Evolutionary conservation across 2,329 filamentous ascomycete species (phyloP), one percentile per base, ranked within the genome.

Genomic region (Botrytis deweyae): DNA sequence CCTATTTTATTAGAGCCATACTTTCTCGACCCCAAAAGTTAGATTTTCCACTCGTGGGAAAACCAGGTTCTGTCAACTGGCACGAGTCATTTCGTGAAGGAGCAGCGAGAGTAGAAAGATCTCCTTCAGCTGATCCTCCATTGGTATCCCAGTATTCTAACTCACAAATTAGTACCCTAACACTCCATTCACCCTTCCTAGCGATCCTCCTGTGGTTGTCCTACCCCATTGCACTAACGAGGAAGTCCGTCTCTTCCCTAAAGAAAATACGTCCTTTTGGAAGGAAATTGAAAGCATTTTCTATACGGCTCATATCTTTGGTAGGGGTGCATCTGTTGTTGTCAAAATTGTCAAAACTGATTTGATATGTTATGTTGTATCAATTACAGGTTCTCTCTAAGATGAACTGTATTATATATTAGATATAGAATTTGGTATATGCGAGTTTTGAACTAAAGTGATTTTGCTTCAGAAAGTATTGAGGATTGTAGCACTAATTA

Each of bases 361-460:
- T 62, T 74, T 80, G 9, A 80, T 76, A 4, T 74, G 77, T 20
- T 73, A 79, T 38, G 73, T 79, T 36, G 74, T 73, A 18, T 74
- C 65, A 20, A 73, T 75, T 22, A 52, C 80, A 0, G 64, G 72
- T 63, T 71, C 72, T 36, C 62, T 80, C 1, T 76, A 80, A 76
- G 78, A 80, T n/a, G 79, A 80, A 65, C 63, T 77, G 14, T 46
- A 58, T 25, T 79, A 76, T 70, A 74, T 72, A 1, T 40, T 79
- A 16, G 70, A 79, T n/a, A 73, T 74, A 25, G 77, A 78, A 61
- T n/a, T 80, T n/a, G 78, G 78, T 7, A 9, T 62, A 1, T 75
- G 75, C 46, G 62, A 76, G 9, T 82, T 83, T 70, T 70, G 68
- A 58, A 70, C 22, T 16, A 44, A 36, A 36, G 58, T 70, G 22